Conservation (phyloP, 768 basidiomycete genomes). For the Amanita jacksonii region DNA sequence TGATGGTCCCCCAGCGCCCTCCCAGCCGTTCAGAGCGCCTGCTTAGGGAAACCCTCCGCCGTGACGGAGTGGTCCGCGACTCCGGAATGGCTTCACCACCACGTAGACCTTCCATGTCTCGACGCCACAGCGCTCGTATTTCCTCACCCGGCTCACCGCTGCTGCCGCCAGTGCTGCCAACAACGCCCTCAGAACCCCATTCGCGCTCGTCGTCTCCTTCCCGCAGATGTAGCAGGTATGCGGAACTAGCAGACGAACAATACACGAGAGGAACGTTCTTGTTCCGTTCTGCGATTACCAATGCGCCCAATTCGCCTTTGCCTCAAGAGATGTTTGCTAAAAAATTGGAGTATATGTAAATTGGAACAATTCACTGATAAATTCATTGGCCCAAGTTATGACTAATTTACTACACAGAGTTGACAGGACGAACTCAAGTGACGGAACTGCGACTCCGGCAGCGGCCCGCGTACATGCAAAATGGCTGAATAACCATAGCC, state of each 20-base stretch:
- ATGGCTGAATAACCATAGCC: neutral
- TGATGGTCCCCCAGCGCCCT: constrained; percentile 22
- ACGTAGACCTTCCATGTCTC: neutral
- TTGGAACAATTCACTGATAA: too few relatives aligned
- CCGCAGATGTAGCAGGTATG: constrained; percentile 4
- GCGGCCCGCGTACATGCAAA: neutral
- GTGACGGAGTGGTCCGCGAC: constrained; percentile 28
- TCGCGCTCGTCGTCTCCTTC: constrained; percentile 10
- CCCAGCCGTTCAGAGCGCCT: constrained; percentile 46
- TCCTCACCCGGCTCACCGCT: constrained; percentile 13
- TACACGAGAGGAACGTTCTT: constrained; percentile 19
- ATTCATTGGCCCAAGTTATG: too few relatives aligned
- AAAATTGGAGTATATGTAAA: neutral
- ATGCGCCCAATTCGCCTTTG: constrained; percentile 1
- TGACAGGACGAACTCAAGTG: neutral
- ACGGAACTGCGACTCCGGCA: neutral
- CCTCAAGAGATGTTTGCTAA: neutral
- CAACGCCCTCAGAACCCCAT: neutral
- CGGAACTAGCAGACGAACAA: constrained; percentile 12
- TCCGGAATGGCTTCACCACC: neutral
- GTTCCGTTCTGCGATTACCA: constrained; percentile 23
- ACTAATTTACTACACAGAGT: neutral
- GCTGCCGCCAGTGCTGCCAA: neutral
- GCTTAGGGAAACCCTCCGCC: constrained; percentile 43
- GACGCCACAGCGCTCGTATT: constrained; percentile 1